Base-by-base conservation (phyloP, 2,329 filamentous ascomycete species). In the Arthroderma sp. region DNA sequence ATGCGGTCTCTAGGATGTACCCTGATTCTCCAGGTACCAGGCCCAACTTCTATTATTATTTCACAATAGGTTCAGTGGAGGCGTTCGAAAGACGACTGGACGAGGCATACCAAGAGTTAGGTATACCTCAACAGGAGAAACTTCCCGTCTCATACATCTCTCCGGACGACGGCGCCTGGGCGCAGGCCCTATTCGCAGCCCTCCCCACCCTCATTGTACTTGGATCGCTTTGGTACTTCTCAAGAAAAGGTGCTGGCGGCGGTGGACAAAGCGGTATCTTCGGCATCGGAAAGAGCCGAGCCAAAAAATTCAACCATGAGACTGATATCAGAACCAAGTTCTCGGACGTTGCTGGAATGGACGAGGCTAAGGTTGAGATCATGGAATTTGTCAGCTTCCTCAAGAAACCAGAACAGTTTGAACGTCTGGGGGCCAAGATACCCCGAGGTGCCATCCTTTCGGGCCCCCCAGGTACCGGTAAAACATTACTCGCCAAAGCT, bases 361-460 rank as follows among this genome's bases (percentile, higher is more conserved):
- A 98, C 62, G 91, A 98, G 68, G 91, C 91, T 46, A 98, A 98
- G 74, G 73, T 80, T 46, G 91, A 98, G 66, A 98, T 98, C 55
- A 95, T 96, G 87, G 91, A 98, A 66, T 98, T 98, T 57, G 91
- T 98, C 54, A 88, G 83, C 61, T 98, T 98, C 72, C 68, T 98
- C 51, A 89, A 95, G 71, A 83, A 91, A 57, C 91, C 91, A 0
- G 84, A 86, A 56, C 81, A 84, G 52, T 98, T 94, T 68, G 82
- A 94, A 68, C 85, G 84, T 64, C 78, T 98, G 11, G 91, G 91
- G 56, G 91, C 91, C 50, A 98, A 98, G 72, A 98, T 98, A 43
- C 91, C 91, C 33, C 86, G 91, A 51, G 91, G 91, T 58, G 91
- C 91, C 40, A 95, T 98, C 61, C 75, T 98, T 29, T 93, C 89